Evolutionary conservation across 2,329 filamentous ascomycete species (phyloP), one percentile per base, ranked within the genome.

Genomic region (Aspergillus alliaceus): DNA sequence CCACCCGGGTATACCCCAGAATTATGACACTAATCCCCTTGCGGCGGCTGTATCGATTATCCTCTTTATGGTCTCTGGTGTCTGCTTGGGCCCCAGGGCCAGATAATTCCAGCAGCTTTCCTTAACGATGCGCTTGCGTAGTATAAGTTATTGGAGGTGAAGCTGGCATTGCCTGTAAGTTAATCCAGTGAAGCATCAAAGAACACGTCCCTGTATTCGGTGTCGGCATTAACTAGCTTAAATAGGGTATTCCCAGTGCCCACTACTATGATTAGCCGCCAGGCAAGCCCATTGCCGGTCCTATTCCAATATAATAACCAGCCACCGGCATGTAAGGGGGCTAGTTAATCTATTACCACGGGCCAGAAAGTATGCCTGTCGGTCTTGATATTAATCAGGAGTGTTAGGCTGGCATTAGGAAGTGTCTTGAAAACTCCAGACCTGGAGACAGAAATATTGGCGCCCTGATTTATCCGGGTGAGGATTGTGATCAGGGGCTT

Each of bases 371-470:
- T 46, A 4, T 66, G 66, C 1, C 81, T 82, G 25, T 79, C 69
- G 2, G 81, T 86, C 72, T 92, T 92, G 68, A 91, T 75, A 69
- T 92, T 89, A 29, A 92, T 80, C 4, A 91, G 79, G 4, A 92
- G 78, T 5, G 84, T 78, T 0, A 90, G 71, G 0, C 84, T 80
- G 64, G 85, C 83, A 1, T 67, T 65, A 0, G 84, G 81, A 59
- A 81, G 74, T 8, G 73, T 73, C 62, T 82, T 77, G 64, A 85
- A 88, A 8, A 91, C 74, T 12, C 88, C 88, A 14, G 60, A 56
- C 1, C 56, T 51, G 0, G 59, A 76, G 75, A 49, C 12, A 5
- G 14, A 18, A 6, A 11, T 14, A n/a, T 49, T 31, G 39, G 20
- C 37, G 24, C 49, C 42, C 32, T 60, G 50, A 61, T 86, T 86